Evolutionary conservation across 1,284 basidiomycete species (phyloP).

Genomic region (Cerrena zonata): DNA sequence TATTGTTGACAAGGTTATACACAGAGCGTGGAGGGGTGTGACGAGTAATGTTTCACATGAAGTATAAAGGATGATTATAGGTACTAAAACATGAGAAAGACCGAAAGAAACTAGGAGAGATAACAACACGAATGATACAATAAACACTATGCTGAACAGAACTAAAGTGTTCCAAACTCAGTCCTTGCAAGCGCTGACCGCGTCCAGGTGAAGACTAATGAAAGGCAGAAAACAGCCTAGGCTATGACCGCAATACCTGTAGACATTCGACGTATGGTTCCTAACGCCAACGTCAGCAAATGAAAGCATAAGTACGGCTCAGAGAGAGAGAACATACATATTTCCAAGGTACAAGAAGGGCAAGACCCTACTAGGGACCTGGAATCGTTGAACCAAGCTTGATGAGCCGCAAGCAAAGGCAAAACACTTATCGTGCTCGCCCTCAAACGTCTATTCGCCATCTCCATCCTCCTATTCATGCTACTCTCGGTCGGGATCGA

Average conservation of each 20-base stretch:
- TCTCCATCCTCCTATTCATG: not conserved
- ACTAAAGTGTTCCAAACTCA: too few species aligned
- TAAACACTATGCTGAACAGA: too few species aligned
- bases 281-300: slow-evolving; percentile 33
- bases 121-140: too few species aligned
- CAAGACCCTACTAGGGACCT: slow-evolving; percentile 86
- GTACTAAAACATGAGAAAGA: too few species aligned
- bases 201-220: too few species aligned
- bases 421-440: slow-evolving; percentile 65
- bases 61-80: too few species aligned
- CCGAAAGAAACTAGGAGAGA: too few species aligned
- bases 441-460: slow-evolving; percentile 42
- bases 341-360: slow-evolving; percentile 96
- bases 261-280: slow-evolving; percentile 89
- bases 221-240: too few species aligned
- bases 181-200: too few species aligned
- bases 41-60: too few species aligned
- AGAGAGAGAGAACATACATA: slow-evolving; percentile 50
- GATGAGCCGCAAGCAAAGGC: slow-evolving; percentile 63
- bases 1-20: too few species aligned
- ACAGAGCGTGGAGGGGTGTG: too few species aligned
- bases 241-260: slow-evolving; percentile 89
- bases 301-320: not conserved
- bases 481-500: not conserved
- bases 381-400: slow-evolving; percentile 87